These are phyloP conservation scores for Metschnikowia orientalis DNA, from an alignment of 805 yeast genomes.

Conservation along the genomic window DNA sequence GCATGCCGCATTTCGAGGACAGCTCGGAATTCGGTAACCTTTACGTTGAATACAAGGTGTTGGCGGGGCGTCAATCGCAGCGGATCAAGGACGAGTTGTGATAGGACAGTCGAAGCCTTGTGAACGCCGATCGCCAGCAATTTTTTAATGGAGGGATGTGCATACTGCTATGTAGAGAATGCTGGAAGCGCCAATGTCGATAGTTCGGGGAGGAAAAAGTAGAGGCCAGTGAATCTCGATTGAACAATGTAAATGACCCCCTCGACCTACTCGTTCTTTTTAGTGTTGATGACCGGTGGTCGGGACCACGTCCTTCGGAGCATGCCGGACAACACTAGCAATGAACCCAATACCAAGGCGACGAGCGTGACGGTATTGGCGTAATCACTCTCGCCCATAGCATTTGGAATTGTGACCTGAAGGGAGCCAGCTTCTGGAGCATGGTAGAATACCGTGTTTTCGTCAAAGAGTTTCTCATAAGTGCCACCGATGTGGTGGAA, in stretches of 20 bases:
- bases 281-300: constrained; percentile 1
- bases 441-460: constrained; percentile 39
- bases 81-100: constrained; percentile 17
- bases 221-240: too few relatives aligned
- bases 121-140: not conserved
- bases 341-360: constrained; percentile 11
- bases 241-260: not conserved
- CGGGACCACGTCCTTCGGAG: not conserved
- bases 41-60: constrained; percentile 19
- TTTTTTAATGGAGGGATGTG: not conserved
- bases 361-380: constrained; percentile 11
- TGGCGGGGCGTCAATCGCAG: constrained; percentile 11
- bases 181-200: too few relatives aligned
- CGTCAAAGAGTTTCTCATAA: constrained; percentile 35
- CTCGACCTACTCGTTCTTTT: constrained; percentile 6
- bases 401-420: constrained; percentile 13
- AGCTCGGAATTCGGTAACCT: constrained; percentile 35
- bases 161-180: too few relatives aligned
- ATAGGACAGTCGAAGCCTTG: not conserved
- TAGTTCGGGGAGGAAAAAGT: too few relatives aligned
- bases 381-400: constrained; percentile 4
- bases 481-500: constrained; percentile 27
- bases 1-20: constrained; percentile 69
- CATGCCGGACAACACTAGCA: constrained; percentile 6
- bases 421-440: constrained; percentile 10